These are phyloP conservation scores for Diplodia seriata DNA, from an alignment of 2,329 filamentous ascomycete species.

Conservation along the genomic window DNA sequence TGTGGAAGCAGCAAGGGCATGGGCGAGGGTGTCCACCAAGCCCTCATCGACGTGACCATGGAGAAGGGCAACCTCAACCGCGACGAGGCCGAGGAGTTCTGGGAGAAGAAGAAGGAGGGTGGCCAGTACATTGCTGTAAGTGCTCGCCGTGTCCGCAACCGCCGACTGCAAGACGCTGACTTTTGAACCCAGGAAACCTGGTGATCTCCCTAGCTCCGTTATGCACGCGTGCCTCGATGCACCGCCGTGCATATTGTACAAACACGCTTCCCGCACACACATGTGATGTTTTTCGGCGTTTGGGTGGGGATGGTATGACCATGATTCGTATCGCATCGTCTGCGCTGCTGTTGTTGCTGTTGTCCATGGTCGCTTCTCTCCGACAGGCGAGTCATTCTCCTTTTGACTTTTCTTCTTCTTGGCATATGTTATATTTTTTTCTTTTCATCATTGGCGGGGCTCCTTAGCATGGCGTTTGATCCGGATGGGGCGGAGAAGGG, in stretches of 20 bases:
- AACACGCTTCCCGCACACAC: background rate
- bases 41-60: constrained; percentile 90
- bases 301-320: background rate
- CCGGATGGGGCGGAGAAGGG: constrained; percentile 23
- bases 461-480: constrained; percentile 29
- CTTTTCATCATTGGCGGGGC: background rate
- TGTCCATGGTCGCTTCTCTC: background rate
- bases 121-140: constrained; percentile 90
- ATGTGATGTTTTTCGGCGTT: constrained; percentile 9
- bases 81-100: constrained; percentile 85
- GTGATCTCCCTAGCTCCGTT: background rate
- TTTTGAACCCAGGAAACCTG: constrained; percentile 12
- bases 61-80: constrained; percentile 84
- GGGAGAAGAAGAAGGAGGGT: constrained; percentile 87
- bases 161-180: constrained; percentile 6
- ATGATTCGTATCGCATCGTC: background rate
- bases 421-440: background rate
- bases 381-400: background rate
- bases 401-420: background rate
- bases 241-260: constrained; percentile 10
- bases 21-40: constrained; percentile 93
- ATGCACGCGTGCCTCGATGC: background rate
- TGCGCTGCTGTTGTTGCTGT: background rate
- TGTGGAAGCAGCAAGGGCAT: constrained; percentile 95
- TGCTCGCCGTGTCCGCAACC: constrained; percentile 15